Evolutionary conservation across 23 red algal genomes (phyloP).

Genomic region (Gracilaria gracilis): DNA sequence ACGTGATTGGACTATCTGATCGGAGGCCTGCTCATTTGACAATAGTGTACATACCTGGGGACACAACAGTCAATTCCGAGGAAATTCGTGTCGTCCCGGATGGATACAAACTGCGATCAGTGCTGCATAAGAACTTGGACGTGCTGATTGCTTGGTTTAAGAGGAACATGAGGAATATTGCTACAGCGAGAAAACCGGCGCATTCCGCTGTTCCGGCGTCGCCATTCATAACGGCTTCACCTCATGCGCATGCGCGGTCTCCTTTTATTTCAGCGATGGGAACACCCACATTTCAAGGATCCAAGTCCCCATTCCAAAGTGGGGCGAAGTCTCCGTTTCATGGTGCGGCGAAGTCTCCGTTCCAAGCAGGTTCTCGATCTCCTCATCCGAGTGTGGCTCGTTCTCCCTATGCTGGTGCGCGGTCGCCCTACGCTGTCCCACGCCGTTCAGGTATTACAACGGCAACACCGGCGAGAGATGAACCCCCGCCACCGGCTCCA

Average conservation of each 20-base stretch:
- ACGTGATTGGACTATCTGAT: slow-evolving; percentile 71
- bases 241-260: slow-evolving; percentile 26
- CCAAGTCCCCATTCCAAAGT: slow-evolving; percentile 17
- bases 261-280: slow-evolving; percentile 50
- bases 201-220: slow-evolving; percentile 16
- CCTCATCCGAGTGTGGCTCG: slow-evolving; percentile 1
- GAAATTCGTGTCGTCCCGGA: slow-evolving; percentile 81
- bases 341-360: slow-evolving; percentile 31
- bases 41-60: slow-evolving; percentile 78
- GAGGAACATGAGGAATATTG: slow-evolving; percentile 65
- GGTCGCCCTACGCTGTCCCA: slow-evolving; percentile 24
- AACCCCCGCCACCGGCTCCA: slow-evolving; percentile 55
- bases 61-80: slow-evolving; percentile 57
- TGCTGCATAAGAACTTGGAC: slow-evolving; percentile 76
- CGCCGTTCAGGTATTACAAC: slow-evolving; percentile 16
- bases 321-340: slow-evolving; percentile 32
- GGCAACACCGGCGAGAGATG: slow-evolving; percentile 44
- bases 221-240: slow-evolving; percentile 25
- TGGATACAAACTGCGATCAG: slow-evolving; percentile 77
- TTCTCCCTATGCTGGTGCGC: slow-evolving; percentile 5
- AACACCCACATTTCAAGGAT: background rate
- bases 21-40: slow-evolving; percentile 55
- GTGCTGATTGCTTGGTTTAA: slow-evolving; percentile 92
- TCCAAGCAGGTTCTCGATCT: slow-evolving; percentile 48
- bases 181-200: slow-evolving; percentile 3